Conservation (phyloP, 2,329 filamentous ascomycete species). For the Fusarium oligoseptatum region DNA sequence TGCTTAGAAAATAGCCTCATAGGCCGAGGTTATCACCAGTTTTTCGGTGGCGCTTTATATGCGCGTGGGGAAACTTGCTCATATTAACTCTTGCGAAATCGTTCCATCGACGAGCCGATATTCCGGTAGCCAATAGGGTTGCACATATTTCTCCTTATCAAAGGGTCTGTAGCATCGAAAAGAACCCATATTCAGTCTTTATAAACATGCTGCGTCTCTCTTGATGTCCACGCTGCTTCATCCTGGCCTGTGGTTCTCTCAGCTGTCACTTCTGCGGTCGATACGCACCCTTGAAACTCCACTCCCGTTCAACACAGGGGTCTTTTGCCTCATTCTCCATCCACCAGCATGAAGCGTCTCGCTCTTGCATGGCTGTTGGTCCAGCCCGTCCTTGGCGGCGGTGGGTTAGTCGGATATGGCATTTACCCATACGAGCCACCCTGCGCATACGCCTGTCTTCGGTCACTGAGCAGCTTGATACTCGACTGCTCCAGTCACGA, state of each 20-base stretch:
- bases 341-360: not conserved
- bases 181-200: not conserved
- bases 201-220: not conserved
- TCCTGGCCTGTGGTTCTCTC: not conserved
- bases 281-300: too few relatives aligned
- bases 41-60: not conserved
- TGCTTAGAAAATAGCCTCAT: not conserved
- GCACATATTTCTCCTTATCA: not conserved
- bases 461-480: not conserved
- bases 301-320: not conserved
- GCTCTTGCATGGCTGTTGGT: not conserved
- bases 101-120: not conserved
- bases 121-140: not conserved
- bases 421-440: constrained; percentile 2
- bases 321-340: not conserved
- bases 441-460: constrained; percentile 12
- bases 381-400: not conserved
- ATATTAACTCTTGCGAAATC: not conserved
- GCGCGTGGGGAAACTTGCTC: not conserved
- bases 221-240: not conserved
- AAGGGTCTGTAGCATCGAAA: not conserved
- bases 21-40: not conserved
- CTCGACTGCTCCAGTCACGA: constrained; percentile 18
- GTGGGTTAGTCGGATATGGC: constrained; percentile 15
- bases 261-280: too few relatives aligned